A percentile compares a stretch with the other conserved stretches of the same genome.
These are phyloP conservation scores for Cantharellus anzutake DNA, from an alignment of 768 basidiomycete genomes.

Conservation along the genomic window DNA sequence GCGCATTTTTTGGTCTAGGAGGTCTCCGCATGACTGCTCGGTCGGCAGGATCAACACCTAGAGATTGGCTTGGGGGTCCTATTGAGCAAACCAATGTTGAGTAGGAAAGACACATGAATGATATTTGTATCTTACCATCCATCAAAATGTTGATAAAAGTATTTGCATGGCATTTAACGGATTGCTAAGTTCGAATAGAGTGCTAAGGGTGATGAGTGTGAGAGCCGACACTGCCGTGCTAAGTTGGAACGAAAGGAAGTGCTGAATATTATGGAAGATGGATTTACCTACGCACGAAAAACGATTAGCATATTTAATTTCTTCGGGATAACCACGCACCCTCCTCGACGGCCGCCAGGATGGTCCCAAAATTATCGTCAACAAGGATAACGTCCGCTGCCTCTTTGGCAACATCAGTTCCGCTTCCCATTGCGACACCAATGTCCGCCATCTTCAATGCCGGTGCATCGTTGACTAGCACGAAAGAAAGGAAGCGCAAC, in stretches of 20 bases:
- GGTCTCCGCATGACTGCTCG: conserved; percentile 82
- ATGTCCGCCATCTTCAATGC: conserved; percentile 97
- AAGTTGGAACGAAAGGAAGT: conserved; percentile 91
- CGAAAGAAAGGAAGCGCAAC: conserved; percentile 9
- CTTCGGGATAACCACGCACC: conserved; percentile 24
- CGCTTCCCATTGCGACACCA: conserved; percentile 93
- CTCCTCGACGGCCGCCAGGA: conserved; percentile 87
- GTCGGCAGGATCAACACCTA: conserved; percentile 94
- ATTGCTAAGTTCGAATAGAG: conserved; percentile 73
- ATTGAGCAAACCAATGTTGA: conserved; percentile 4
- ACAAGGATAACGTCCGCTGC: conserved; percentile 94
- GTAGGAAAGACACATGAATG: background rate
- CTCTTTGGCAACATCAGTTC: conserved; percentile 98
- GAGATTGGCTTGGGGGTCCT: conserved; percentile 88
- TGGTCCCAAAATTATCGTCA: conserved; percentile 92
- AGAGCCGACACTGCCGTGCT: conserved; percentile 94
- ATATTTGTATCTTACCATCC: conserved; percentile 44
- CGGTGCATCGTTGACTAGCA: conserved; percentile 76
- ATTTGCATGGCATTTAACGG: conserved; percentile 98
- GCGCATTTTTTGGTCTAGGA: conserved; percentile 81
- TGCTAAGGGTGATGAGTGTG: conserved; percentile 87
- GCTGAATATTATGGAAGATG: conserved; percentile 98
- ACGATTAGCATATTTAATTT: background rate
- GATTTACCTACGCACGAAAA: conserved; percentile 47
- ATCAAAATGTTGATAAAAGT: conserved; percentile 96